These are phyloP conservation scores for Nicotiana noctiflora DNA, from an alignment of 257 asterid genomes.

Conservation along the genomic window DNA sequence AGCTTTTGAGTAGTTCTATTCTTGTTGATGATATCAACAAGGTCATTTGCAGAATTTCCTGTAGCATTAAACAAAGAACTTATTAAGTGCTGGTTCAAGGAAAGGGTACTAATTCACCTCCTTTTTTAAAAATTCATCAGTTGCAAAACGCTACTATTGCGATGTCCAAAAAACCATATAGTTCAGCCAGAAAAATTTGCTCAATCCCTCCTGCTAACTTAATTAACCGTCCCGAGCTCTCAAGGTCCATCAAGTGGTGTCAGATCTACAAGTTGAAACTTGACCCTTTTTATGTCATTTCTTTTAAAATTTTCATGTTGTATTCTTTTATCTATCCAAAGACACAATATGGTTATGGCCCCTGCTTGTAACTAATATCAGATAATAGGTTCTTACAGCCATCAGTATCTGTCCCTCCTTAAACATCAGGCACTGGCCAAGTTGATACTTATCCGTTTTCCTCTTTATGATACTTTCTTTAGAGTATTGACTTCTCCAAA, in stretches of 20 bases:
- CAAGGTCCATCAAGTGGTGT: background rate
- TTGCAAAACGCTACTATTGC: background rate
- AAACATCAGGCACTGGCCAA: background rate
- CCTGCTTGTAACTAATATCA: background rate
- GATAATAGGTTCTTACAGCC: background rate
- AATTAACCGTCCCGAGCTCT: background rate
- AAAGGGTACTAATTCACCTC: background rate
- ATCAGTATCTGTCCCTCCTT: background rate
- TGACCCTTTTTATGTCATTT: background rate
- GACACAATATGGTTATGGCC: background rate
- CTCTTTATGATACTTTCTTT: background rate
- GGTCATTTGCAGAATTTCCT: slow-evolving; percentile 73
- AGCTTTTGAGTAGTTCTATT: slow-evolving; percentile 66
- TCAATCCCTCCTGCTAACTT: background rate
- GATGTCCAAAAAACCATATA: background rate
- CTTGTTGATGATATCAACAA: slow-evolving; percentile 53
- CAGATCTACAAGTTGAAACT: background rate
- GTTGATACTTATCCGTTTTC: background rate
- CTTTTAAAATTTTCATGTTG: background rate
- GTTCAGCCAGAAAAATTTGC: background rate
- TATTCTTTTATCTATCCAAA: background rate
- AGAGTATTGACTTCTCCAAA: background rate
- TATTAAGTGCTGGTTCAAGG: background rate
- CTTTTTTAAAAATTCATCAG: background rate
- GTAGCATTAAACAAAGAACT: slow-evolving; percentile 4